Base-by-base conservation (phyloP, 1,284 basidiomycete species). In the Jaminaea rosea region DNA sequence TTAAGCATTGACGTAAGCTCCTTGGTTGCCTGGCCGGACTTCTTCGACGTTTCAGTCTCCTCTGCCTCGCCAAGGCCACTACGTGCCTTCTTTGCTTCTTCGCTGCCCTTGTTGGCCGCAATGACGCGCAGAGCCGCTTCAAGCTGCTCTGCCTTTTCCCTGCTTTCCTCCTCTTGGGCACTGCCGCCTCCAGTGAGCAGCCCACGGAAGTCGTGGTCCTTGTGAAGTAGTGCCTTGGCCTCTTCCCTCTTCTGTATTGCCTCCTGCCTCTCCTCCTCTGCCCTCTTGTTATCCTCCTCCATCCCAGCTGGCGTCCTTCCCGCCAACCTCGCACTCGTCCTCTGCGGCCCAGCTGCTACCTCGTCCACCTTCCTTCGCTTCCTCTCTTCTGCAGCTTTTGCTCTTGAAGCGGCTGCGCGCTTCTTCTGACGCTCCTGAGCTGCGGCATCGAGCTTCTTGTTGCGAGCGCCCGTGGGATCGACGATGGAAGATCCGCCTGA, bases 1-100 rank as follows among this genome's bases (percentile, higher is more conserved):
- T 62, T 55, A 15, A 73, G 52, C 21, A 65, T 48, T 2, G 51
- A 26, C 39, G 59, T 50, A 1, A 73, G 50, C 26, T 69, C 60
- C 11, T 32, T 42, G 29, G 17, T 53, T 46, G 17, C 60, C 56
- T 17, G 47, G 19, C 13, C 28, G 19, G 6, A 11, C 10, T 24
- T 58, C 44, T 57, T 24, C 10, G 31, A 21, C n/a, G 44, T 46
- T 2, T 26, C 49, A 6, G 26, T 23, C 13, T 42, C 21, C 8
- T 47, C 26, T 19, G 4, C 10, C 15, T 47, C 23, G 9, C 49
- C 21, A 15, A 36, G 10, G 34, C 34, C 21, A 36, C n/a, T 21
- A 15, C 21, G 44, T 17, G 39, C 41, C 24, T 54, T 48, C 39
- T 53, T 56, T 26, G 49, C 50, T 24, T 59, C 56, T 2, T 65